Conservation (phyloP, 2,329 filamentous ascomycete species). For the Fusarium pininemorale region DNA sequence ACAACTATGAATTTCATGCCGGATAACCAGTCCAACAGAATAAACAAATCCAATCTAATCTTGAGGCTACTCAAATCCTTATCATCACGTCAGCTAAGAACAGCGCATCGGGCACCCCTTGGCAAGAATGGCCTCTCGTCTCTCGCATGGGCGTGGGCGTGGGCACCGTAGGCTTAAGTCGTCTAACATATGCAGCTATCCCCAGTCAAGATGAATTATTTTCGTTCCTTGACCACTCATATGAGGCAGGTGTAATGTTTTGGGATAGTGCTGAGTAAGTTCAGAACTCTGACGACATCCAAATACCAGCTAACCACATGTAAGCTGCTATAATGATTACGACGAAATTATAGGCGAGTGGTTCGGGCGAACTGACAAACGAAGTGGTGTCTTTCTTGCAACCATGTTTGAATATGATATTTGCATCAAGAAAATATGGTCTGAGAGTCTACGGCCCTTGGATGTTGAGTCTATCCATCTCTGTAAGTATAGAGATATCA, state of each 20-base stretch:
- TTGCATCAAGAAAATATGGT: constrained; percentile 24
- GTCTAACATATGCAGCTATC: constrained; percentile 32
- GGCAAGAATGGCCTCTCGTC: constrained; percentile 62
- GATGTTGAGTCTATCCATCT: constrained; percentile 62
- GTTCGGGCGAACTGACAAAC: constrained; percentile 55
- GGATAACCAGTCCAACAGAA: not conserved
- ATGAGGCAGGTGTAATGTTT: constrained; percentile 56
- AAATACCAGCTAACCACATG: not conserved
- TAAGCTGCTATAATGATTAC: constrained; percentile 52
- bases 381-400: constrained; percentile 56
- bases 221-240: constrained; percentile 57
- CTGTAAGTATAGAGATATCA: constrained; percentile 11
- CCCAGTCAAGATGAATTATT: constrained; percentile 58
- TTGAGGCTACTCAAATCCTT: too few species aligned
- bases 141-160: constrained; percentile 59
- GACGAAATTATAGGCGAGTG: constrained; percentile 59
- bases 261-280: constrained; percentile 57
- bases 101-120: constrained; percentile 31
- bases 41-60: not conserved
- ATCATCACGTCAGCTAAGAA: not conserved
- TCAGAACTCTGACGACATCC: not conserved
- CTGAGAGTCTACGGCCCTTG: constrained; percentile 47
- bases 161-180: constrained; percentile 58
- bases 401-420: constrained; percentile 18
- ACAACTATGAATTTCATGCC: not conserved